Percentiles rank a stretch among this genome's conserved stretches.
Evolutionary conservation across 2,329 filamentous ascomycete species (phyloP).

Genomic region (Aschersonia sp.): DNA sequence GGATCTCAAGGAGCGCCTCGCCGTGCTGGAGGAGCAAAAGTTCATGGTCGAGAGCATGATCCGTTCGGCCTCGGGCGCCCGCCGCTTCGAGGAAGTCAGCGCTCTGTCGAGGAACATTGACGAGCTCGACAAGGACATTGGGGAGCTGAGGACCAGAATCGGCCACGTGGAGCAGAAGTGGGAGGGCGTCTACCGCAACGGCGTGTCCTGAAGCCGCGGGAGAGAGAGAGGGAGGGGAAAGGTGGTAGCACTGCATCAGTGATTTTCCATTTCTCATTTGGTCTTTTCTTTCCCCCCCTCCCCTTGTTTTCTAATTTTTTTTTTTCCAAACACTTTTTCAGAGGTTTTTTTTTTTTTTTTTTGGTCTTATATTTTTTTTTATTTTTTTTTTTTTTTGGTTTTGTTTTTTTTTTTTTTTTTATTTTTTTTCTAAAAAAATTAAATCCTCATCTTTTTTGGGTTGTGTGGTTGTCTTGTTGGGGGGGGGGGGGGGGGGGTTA

Average conservation of each 20-base stretch:
- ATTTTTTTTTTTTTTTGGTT: too few species aligned
- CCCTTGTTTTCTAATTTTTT: not conserved
- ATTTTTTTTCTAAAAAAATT: too few species aligned
- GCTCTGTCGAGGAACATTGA: slow-evolving; percentile 68
- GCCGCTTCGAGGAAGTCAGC: slow-evolving; percentile 76
- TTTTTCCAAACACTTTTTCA: too few species aligned
- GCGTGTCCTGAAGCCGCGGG: not conserved
- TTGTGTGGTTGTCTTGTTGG: too few species aligned
- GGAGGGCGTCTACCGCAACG: slow-evolving; percentile 34
- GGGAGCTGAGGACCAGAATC: slow-evolving; percentile 48
- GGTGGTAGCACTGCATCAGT: too few species aligned
- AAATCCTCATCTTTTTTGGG: too few species aligned
- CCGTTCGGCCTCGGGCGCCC: slow-evolving; percentile 55
- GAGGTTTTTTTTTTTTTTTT: too few species aligned
- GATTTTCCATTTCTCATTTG: not conserved
- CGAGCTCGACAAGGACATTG: slow-evolving; percentile 69
- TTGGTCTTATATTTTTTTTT: too few species aligned
- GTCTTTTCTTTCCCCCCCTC: not conserved
- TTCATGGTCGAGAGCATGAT: slow-evolving; percentile 86
- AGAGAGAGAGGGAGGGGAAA: not conserved
- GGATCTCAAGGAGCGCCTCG: slow-evolving; percentile 60
- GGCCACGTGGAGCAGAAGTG: slow-evolving; percentile 47
- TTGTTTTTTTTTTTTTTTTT: too few species aligned
- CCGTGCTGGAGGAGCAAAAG: slow-evolving; percentile 80
- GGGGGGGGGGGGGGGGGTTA: too few species aligned